Base-by-base conservation (phyloP, 2,329 filamentous ascomycete species). In the Zasmidium cellare region DNA sequence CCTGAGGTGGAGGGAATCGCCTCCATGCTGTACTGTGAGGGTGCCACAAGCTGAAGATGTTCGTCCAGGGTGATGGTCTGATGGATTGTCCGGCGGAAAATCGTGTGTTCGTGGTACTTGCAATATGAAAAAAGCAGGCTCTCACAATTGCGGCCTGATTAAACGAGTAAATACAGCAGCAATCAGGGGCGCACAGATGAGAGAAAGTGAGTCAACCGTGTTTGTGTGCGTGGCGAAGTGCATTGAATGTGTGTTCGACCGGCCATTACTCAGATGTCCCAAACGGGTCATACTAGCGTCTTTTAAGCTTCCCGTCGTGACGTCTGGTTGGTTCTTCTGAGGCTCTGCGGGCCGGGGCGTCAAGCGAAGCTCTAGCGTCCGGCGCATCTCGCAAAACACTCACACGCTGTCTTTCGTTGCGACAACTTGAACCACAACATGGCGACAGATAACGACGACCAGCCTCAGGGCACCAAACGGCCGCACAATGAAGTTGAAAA, bases 391-490 rank as follows among this genome's bases (percentile, higher is more conserved):
- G 25, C 5, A 11, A 28, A 5, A 41, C 35, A 41, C 6, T 31
- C 28, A 7, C 7, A 7, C 28, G 7, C 28, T 14, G 14, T 7
- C 11, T 18, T 41, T 41, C 35, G 35, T 41, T 41, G 35, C 35
- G 11, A 18, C 35, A 16, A 18, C 12, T 41, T 41, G 7, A 41
- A 18, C 35, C 35, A 41, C 35, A 24, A 52, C 16, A 67, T 65
- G 62, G 61, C 63, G 20, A 59, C 59, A 9, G 52, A 56, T 47
- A 38, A 51, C 9, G 55, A 66, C 22, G 55, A 46, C 16, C 18
- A 46, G 47, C 60, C 58, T 48, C 65, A 69, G 23, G 68, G 70
- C 57, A 64, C 61, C 2, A 73, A 73, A 57, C 61, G 71, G 28
- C 25, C 67, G 24, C 69, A 65, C 23, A 67, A 69, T 25, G 67